Evolutionary conservation across 345 rosid species (phyloP).

Genomic region (Populus simonii): DNA sequence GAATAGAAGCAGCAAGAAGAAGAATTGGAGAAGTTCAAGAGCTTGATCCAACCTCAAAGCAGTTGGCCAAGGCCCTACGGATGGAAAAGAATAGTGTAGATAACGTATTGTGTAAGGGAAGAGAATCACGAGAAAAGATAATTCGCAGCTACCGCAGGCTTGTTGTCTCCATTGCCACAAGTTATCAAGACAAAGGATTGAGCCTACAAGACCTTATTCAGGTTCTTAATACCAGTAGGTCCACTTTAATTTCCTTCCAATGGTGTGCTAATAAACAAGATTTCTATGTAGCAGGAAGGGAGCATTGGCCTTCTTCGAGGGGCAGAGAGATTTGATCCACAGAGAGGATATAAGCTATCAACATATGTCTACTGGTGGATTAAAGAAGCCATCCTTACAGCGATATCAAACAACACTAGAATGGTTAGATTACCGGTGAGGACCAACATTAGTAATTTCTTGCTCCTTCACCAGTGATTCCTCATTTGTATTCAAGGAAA

Average conservation of each 20-base stretch:
- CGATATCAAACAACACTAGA: slow-evolving; percentile 48
- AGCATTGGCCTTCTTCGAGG: slow-evolving; percentile 57
- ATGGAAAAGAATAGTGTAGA: slow-evolving; percentile 32
- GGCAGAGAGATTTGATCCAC: slow-evolving; percentile 55
- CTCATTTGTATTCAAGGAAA: neutral
- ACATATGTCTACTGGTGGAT: slow-evolving; percentile 69
- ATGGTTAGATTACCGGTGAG: slow-evolving; percentile 53
- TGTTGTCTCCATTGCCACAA: slow-evolving; percentile 47
- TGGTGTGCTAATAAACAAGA: neutral
- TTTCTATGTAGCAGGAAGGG: slow-evolving; percentile 34
- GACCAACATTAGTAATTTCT: neutral
- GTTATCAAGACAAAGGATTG: slow-evolving; percentile 55
- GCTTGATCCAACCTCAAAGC: slow-evolving; percentile 27
- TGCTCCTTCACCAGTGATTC: neutral
- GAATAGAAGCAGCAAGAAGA: slow-evolving; percentile 39
- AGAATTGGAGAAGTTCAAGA: slow-evolving; percentile 25
- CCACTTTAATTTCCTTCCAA: slow-evolving; percentile 2
- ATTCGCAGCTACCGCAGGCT: slow-evolving; percentile 43
- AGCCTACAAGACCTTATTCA: slow-evolving; percentile 55
- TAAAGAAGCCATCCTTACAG: slow-evolving; percentile 51
- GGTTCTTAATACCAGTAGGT: slow-evolving; percentile 16
- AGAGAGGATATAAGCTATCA: slow-evolving; percentile 52
- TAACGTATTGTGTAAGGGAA: slow-evolving; percentile 38
- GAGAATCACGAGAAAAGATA: slow-evolving; percentile 46
- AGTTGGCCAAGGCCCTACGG: slow-evolving; percentile 27